Conservation (phyloP, 352 stramenopile species). For the Phytophthora crassamura region DNA sequence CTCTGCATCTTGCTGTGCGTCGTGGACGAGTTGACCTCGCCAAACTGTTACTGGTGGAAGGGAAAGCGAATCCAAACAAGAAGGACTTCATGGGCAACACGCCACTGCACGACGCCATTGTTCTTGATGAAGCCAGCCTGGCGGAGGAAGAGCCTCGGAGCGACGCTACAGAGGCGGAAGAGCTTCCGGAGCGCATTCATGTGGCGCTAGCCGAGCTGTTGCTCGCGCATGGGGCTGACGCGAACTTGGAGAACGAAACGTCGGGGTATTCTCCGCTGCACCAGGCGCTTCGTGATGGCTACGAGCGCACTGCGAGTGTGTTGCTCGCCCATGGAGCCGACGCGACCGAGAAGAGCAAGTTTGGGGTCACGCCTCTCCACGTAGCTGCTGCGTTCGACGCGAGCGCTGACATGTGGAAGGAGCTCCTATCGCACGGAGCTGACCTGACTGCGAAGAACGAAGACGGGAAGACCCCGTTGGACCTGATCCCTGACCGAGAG, state of each 20-base stretch:
- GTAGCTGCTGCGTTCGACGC: not conserved
- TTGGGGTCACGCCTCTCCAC: not conserved
- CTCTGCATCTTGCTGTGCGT: no score
- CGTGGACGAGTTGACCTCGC: no score
- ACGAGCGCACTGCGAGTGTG: not conserved
- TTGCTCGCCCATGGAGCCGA: not conserved
- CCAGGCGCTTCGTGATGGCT: not conserved
- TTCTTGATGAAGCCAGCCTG: constrained; percentile 11
- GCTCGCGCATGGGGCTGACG: no score
- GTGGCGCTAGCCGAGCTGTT: no score
- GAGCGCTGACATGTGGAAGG: not conserved
- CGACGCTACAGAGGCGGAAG: not conserved
- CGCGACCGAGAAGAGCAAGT: not conserved
- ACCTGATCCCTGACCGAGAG: no score
- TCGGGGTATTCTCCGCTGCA: not conserved
- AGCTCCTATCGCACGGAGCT: no score
- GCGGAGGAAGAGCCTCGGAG: constrained; percentile 8
- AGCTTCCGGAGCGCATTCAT: not conserved
- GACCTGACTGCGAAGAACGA: no score
- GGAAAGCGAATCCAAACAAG: constrained; percentile 2
- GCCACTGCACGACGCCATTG: constrained; percentile 12
- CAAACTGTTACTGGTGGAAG: not conserved
- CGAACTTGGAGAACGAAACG: not conserved
- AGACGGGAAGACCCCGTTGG: no score
- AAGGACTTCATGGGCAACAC: constrained; percentile 10